Percentiles rank a stretch among this genome's conserved stretches.
Evolutionary conservation across 768 basidiomycete genomes (phyloP).

Genomic region (Chlorophyllum brunneum): DNA sequence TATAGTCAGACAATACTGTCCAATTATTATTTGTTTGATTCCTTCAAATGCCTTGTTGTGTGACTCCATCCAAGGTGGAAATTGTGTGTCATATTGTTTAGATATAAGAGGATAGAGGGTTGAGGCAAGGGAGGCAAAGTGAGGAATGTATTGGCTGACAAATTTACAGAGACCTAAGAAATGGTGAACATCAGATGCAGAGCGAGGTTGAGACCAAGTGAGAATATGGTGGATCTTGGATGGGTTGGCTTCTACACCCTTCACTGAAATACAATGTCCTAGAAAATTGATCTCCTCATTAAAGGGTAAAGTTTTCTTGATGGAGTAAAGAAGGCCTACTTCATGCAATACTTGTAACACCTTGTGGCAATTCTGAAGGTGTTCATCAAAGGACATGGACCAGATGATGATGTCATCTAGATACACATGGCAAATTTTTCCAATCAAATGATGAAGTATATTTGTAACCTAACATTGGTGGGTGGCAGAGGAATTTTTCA

Average conservation of each 20-base stretch:
- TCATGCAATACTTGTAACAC: conserved; percentile 23
- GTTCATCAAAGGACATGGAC: conserved; percentile 32
- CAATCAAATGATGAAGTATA: conserved; percentile 29
- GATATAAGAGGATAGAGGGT: conserved; percentile 2
- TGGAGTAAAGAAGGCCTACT: conserved; percentile 14
- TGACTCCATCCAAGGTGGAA: too few species aligned
- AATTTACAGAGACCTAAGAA: conserved; percentile 16
- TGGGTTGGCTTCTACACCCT: conserved; percentile 22
- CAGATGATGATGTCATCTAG: conserved; percentile 36
- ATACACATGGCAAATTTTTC: conserved; percentile 34
- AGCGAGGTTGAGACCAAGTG: conserved; percentile 21
- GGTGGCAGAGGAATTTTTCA: conserved; percentile 26
- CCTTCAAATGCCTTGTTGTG: too few species aligned
- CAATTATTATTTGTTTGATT: too few species aligned
- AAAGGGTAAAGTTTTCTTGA: conserved; percentile 19
- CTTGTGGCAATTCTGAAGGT: conserved; percentile 18
- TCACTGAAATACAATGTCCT: conserved; percentile 30
- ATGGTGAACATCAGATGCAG: conserved; percentile 9
- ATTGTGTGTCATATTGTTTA: too few species aligned
- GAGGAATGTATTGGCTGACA: conserved; percentile 12
- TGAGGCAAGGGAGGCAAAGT: conserved; percentile 7
- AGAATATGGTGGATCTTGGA: conserved; percentile 22
- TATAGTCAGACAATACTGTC: too few species aligned
- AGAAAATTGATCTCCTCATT: conserved; percentile 24
- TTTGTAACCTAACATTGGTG: conserved; percentile 26